These are phyloP conservation scores for Cutaneotrichosporon dermatis DNA, from an alignment of 1,284 basidiomycete genomes.

Conservation along the genomic window DNA sequence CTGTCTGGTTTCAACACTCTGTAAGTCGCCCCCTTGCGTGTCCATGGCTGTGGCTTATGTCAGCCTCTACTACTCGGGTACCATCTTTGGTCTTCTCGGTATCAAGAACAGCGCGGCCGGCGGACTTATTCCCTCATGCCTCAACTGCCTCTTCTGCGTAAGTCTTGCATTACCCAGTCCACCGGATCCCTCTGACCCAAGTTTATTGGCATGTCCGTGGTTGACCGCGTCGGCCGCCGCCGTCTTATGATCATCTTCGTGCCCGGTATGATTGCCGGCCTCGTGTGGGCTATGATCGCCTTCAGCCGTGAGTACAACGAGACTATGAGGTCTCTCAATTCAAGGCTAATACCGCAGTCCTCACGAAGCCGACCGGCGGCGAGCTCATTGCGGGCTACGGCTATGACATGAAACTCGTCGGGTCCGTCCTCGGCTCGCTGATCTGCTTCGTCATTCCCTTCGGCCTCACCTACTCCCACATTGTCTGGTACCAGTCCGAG, in stretches of 20 bases:
- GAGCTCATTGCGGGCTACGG: slow-evolving; percentile 3
- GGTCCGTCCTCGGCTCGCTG: slow-evolving; percentile 35
- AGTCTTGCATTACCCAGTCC: not conserved
- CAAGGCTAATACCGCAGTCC: not conserved
- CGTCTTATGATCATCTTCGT: slow-evolving; percentile 24
- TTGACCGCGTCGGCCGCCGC: slow-evolving; percentile 14
- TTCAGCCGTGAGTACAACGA: slow-evolving; percentile 27
- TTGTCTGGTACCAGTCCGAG: slow-evolving; percentile 42
- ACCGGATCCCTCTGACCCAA: too few species aligned
- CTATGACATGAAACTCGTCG: slow-evolving; percentile 16
- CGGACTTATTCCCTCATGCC: slow-evolving; percentile 40
- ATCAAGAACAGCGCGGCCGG: slow-evolving; percentile 40
- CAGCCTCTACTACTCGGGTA: slow-evolving; percentile 34
- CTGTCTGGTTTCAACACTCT: slow-evolving; percentile 43
- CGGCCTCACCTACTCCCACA: slow-evolving; percentile 37
- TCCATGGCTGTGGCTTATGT: too few species aligned
- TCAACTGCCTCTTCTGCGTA: slow-evolving; percentile 40
- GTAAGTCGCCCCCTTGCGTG: too few species aligned
- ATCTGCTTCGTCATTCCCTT: slow-evolving; percentile 40
- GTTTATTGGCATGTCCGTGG: slow-evolving; percentile 36
- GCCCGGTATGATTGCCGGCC: slow-evolving; percentile 30
- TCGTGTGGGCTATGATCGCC: slow-evolving; percentile 32
- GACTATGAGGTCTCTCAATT: not conserved
- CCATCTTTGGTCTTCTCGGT: slow-evolving; percentile 39
- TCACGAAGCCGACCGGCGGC: slow-evolving; percentile 9